Percentiles rank a stretch among this genome's conserved stretches.
These are phyloP conservation scores for Zasmidium citrigriseum DNA, from an alignment of 2,329 filamentous ascomycete species.

Conservation along the genomic window DNA sequence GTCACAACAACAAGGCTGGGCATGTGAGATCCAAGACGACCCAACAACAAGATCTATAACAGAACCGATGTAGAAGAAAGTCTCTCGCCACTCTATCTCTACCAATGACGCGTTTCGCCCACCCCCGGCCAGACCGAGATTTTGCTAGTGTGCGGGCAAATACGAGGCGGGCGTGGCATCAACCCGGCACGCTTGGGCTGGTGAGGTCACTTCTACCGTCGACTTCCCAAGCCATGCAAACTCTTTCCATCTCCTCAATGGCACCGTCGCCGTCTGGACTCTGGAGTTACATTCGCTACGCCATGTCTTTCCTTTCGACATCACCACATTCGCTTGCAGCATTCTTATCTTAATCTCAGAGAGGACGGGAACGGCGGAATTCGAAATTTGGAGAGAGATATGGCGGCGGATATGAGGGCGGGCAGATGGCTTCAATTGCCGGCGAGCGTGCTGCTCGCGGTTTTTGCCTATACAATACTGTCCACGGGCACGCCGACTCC, in stretches of 20 bases:
- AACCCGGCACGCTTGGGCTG: too few species aligned
- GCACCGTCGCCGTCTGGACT: background rate
- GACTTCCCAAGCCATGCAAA: background rate
- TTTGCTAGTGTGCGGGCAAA: too few species aligned
- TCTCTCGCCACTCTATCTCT: too few species aligned
- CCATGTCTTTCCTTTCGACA: background rate
- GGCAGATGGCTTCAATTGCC: constrained; percentile 18
- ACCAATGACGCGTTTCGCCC: too few species aligned
- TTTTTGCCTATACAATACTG: constrained; percentile 10
- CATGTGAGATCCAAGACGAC: too few species aligned
- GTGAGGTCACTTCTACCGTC: background rate
- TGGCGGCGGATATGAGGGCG: background rate
- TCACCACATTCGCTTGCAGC: constrained; percentile 3
- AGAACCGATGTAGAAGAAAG: too few species aligned
- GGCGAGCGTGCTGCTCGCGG: constrained; percentile 15
- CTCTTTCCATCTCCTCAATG: background rate
- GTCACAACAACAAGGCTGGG: too few species aligned
- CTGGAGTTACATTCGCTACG: background rate
- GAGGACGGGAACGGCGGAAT: background rate
- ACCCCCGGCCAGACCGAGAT: too few species aligned
- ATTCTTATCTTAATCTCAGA: background rate
- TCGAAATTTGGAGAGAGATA: background rate
- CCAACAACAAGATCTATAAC: too few species aligned
- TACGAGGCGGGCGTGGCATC: too few species aligned
- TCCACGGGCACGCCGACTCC: constrained; percentile 1